These are phyloP conservation scores for Podospora sp. DNA, from an alignment of 495 filamentous ascomycete genomes.

Conservation along the genomic window DNA sequence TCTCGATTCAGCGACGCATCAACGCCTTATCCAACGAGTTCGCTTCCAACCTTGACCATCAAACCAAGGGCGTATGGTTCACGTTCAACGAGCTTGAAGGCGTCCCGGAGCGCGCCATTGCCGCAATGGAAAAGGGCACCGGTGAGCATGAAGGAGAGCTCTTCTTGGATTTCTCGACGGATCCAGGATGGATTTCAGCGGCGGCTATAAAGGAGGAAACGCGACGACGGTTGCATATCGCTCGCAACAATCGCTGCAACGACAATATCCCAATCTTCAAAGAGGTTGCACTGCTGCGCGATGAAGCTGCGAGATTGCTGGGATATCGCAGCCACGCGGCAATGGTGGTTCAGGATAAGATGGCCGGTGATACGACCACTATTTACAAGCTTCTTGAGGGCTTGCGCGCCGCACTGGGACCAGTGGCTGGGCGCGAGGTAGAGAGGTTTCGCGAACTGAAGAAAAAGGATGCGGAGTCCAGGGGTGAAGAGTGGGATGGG, in stretches of 20 bases:
- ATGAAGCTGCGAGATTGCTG: constrained; percentile 75
- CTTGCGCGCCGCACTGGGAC: constrained; percentile 54
- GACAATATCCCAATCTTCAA: constrained; percentile 71
- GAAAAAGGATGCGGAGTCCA: constrained; percentile 58
- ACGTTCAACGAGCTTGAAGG: constrained; percentile 5
- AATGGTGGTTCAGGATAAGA: constrained; percentile 74
- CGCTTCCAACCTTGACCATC: not conserved
- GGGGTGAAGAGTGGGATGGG: constrained; percentile 34
- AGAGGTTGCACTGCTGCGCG: constrained; percentile 70
- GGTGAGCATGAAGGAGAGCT: not conserved
- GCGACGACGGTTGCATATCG: constrained; percentile 59
- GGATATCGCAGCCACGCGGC: constrained; percentile 46
- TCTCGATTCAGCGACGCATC: not conserved
- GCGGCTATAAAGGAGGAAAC: constrained; percentile 54
- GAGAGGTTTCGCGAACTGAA: constrained; percentile 58
- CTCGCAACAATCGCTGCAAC: constrained; percentile 76
- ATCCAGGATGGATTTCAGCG: not conserved
- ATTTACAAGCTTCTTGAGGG: constrained; percentile 71
- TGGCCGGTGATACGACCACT: constrained; percentile 73
- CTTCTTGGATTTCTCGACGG: constrained; percentile 43
- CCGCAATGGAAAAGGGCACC: not conserved
- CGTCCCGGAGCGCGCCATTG: not conserved
- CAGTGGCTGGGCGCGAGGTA: not conserved
- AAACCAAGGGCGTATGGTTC: constrained; percentile 3
- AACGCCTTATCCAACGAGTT: not conserved